These are phyloP conservation scores for Backusella macrospora DNA, from an alignment of 192 early-diverging fungal genomes.

Conservation along the genomic window DNA sequence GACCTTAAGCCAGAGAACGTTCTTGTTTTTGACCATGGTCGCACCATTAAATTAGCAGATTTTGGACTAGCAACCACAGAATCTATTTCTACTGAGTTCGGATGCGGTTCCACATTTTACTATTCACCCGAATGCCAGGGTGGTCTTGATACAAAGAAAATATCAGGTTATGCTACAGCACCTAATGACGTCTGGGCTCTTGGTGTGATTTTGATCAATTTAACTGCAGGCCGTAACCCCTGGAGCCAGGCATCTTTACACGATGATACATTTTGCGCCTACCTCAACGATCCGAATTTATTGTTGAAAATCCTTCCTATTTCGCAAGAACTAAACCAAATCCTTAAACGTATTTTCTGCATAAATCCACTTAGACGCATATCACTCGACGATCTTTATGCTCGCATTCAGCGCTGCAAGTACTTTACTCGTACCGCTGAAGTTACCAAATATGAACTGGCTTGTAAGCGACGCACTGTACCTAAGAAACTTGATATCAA, in stretches of 20 bases:
- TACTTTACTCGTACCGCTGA: conserved; percentile 47
- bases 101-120: conserved; percentile 78
- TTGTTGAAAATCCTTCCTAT: conserved; percentile 68
- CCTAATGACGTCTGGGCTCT: conserved; percentile 90
- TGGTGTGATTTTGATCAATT: conserved; percentile 88
- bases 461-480: neutral
- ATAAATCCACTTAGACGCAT: conserved; percentile 65
- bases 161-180: conserved; percentile 60
- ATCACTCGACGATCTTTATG: conserved; percentile 42
- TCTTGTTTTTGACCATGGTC: conserved; percentile 58
- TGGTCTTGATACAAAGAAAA: conserved; percentile 41
- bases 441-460: conserved; percentile 24
- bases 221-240: conserved; percentile 82
- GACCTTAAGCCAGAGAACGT: conserved; percentile 91
- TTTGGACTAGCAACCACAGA: conserved; percentile 92
- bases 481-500: conserved; percentile 2
- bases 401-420: conserved; percentile 46
- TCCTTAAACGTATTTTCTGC: conserved; percentile 75
- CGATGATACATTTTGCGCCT: conserved; percentile 82
- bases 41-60: conserved; percentile 85
- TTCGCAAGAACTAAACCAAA: conserved; percentile 66
- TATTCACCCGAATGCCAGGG: conserved; percentile 72
- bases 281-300: conserved; percentile 62
- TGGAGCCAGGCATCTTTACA: conserved; percentile 72
- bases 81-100: conserved; percentile 81